phyloP scores from a whole-genome alignment of 352 stramenopile genomes.

The Pythium rishiriense region DNA sequence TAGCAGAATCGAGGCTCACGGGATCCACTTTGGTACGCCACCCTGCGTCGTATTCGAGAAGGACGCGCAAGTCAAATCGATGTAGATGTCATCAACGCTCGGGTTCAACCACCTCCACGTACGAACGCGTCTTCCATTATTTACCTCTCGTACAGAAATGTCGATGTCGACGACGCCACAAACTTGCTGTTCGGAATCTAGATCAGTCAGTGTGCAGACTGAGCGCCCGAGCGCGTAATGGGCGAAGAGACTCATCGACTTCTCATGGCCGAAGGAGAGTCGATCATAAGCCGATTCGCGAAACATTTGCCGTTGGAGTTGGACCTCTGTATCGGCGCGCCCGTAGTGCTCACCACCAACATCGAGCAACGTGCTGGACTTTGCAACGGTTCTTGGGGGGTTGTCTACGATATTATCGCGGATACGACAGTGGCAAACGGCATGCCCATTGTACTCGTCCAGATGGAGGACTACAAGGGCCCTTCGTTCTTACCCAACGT shows the following conservation, averaged over 20 bases:
- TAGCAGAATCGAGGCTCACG: neutral
- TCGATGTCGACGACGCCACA: neutral
- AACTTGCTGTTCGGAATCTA: neutral
- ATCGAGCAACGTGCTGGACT: slow-evolving; percentile 13
- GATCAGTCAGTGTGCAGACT: neutral
- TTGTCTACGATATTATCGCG: slow-evolving; percentile 14
- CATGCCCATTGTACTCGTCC: slow-evolving; percentile 6
- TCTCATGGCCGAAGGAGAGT: neutral
- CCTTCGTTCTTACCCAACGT: slow-evolving; percentile 12
- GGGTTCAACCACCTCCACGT: neutral
- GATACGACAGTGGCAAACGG: neutral
- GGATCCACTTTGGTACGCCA: slow-evolving; percentile 1
- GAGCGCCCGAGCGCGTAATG: neutral
- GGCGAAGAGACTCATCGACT: neutral
- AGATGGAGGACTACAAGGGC: slow-evolving; percentile 13
- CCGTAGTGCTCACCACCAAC: slow-evolving; percentile 8
- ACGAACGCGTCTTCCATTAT: neutral
- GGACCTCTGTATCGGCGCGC: neutral
- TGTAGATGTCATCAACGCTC: neutral
- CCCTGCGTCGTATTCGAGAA: neutral
- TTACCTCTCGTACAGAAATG: slow-evolving; percentile 8
- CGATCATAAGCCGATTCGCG: neutral
- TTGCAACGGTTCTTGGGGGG: slow-evolving; percentile 6
- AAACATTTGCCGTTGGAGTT: slow-evolving; percentile 1
- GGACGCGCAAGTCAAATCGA: neutral